Conservation (phyloP, 2,329 filamentous ascomycete species). For the Coleophoma cylindrospora region DNA sequence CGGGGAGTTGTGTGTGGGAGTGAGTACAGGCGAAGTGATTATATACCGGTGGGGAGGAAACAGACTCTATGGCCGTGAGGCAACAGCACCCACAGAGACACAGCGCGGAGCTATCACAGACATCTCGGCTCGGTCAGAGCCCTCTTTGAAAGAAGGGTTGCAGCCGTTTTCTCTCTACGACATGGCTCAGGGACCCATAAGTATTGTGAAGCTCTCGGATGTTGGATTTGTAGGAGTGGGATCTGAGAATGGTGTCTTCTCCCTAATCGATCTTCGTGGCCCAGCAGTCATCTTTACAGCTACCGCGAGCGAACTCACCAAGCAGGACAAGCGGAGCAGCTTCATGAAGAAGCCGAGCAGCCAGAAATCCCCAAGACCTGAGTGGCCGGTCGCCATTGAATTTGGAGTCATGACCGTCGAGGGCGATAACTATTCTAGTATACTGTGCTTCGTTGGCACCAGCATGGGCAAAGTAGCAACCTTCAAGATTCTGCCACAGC, state of each 20-base stretch:
- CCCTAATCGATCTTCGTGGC: slow-evolving; percentile 81
- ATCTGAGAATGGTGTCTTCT: slow-evolving; percentile 76
- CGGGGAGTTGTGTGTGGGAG: slow-evolving; percentile 80
- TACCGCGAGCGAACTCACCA: slow-evolving; percentile 67
- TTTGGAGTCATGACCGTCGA: slow-evolving; percentile 94
- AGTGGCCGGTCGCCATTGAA: slow-evolving; percentile 78
- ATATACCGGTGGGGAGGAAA: slow-evolving; percentile 89
- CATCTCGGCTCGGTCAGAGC: slow-evolving; percentile 68
- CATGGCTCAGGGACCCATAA: slow-evolving; percentile 77
- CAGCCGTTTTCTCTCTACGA: slow-evolving; percentile 78
- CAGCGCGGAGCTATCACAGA: slow-evolving; percentile 69
- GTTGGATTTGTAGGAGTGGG: slow-evolving; percentile 88
- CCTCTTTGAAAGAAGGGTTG: slow-evolving; percentile 70
- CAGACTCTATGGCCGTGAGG: slow-evolving; percentile 61
- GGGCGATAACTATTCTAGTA: slow-evolving; percentile 92
- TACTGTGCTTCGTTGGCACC: slow-evolving; percentile 87
- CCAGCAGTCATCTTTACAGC: slow-evolving; percentile 78
- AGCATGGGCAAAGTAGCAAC: slow-evolving; percentile 78
- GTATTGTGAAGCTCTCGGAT: slow-evolving; percentile 77
- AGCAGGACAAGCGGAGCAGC: slow-evolving; percentile 70
- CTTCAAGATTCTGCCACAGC: slow-evolving; percentile 79
- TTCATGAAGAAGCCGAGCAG: slow-evolving; percentile 57
- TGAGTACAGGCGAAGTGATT: slow-evolving; percentile 76
- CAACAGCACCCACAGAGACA: slow-evolving; percentile 43
- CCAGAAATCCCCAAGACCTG: slow-evolving; percentile 42